Base-by-base conservation (phyloP, 1,284 basidiomycete species). In the Rhodotorula sp. region DNA sequence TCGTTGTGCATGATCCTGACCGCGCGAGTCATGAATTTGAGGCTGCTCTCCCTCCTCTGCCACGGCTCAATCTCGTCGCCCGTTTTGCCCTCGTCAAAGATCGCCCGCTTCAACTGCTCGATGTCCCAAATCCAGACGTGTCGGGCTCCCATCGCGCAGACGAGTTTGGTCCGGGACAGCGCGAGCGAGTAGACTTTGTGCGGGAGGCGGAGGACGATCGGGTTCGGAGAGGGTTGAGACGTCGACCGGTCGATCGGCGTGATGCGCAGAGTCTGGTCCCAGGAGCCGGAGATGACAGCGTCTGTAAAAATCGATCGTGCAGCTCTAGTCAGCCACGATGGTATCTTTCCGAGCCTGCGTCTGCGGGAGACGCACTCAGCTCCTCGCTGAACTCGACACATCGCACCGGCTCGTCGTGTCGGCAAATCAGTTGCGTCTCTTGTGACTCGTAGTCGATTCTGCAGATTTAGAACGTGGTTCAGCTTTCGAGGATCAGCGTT, bases 11-110 rank as follows among this genome's bases (percentile, higher is more conserved):
- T 98, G 80, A 92, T 94, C 23, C 90, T 91, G 57, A 99, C 83
- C 66, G 89, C 90, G 63, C 94, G 84, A 48, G 95, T 95, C 90
- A 98, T 91, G 81, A 91, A 98, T 83, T 97, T 98, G 74, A 99
- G 82, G 75, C 91, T 92, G 80, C 91, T 94, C 83, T 98, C 97
- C 71, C 97, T 83, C 79, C 87, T 87, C 79, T 94, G 91, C 64
- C 87, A 85, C 0, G 90, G 88, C 65, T 85, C 82, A 21, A 77
- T 68, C 8, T 67, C 71, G 20, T 65, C 59, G 26, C 67, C 70
- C 6, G 48, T 65, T 57, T 67, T 63, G 5, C 69, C 73, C 52
- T 62, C 58, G 18, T 64, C 67, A 1, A 78, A 14, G 10, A 43
- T 26, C 48, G 69, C 68, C 14, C 69, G 52, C 21, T 65, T 65